Evolutionary conservation across 306 rosid genomes (phyloP), one percentile per base, ranked within the genome.

Genomic region (Citrullus amarus): DNA sequence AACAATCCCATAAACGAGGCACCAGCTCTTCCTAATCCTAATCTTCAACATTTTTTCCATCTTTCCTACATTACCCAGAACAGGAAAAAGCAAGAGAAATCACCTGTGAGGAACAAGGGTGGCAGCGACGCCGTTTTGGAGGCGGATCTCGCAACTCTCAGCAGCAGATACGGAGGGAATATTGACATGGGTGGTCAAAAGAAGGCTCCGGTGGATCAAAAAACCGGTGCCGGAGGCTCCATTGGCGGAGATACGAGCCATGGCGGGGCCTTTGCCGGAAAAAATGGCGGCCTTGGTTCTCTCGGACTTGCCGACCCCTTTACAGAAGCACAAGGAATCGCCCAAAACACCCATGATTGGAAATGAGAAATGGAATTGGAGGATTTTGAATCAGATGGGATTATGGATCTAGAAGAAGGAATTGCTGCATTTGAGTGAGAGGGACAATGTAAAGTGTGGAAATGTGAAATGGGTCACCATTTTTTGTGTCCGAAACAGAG

Each of bases 281-380:
- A 88, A 96, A 77, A 96, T 91, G 53, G 98, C 79, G 46, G 79
- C 97, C 75, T 91, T 91, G 92, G 88, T 91, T 65, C 87, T 81
- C 88, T 96, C 99, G 1, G 94, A 85, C 89, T 93, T 96, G 79
- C 98, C 84, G 22, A 91, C 89, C 30, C 99, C 99, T 84, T 91
- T 96, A 84, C 99, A 96, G 86, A 96, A 96, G 71, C 99, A 96
- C 98, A 93, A 91, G 20, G 99, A 88, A 68, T 96, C 98, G 41
- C 88, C 86, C 55, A 96, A 83, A 83, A 88, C 91, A 44, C 88
- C 98, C 98, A 96, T 96, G 22, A 55, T 76, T 59, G n/a, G 34
- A 78, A 60, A 16, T 30, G 44, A 1, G 28, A 25, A 25, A 25
- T 25, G 28, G 28, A 25, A 25, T 25, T 25, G 44, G n/a, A 16